phyloP scores from a whole-genome alignment of 1,284 basidiomycete species.

The Cryptococcus sp. region DNA sequence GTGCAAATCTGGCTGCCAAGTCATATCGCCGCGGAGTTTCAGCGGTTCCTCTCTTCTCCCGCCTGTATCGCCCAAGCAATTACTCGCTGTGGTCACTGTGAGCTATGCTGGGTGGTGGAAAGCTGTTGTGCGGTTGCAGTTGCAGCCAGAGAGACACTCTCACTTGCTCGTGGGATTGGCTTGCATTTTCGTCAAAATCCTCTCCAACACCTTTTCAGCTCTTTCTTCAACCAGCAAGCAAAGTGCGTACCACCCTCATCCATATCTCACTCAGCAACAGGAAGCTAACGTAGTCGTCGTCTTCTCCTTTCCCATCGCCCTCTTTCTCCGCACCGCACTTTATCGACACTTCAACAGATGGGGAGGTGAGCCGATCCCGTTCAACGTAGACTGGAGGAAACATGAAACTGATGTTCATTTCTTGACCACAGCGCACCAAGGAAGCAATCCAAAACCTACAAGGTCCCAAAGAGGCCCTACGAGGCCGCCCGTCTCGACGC shows the following conservation, averaged over 20 bases:
- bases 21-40: constrained; percentile 13
- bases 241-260: constrained; percentile 13
- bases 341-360: constrained; percentile 16
- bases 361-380: constrained; percentile 14
- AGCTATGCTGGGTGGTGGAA: background rate
- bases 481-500: constrained; percentile 98
- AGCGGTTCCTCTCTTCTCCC: background rate
- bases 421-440: constrained; percentile 40
- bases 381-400: background rate
- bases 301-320: constrained; percentile 1
- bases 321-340: constrained; percentile 2
- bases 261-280: constrained; percentile 2
- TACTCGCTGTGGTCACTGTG: background rate
- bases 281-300: constrained; percentile 6
- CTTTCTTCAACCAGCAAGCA: constrained; percentile 24
- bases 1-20: constrained; percentile 1
- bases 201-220: constrained; percentile 1
- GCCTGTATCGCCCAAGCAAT: background rate
- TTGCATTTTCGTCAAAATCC: constrained; percentile 2
- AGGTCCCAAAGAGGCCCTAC: constrained; percentile 97
- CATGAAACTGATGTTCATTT: constrained; percentile 3
- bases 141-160: background rate
- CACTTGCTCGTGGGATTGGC: constrained; percentile 3
- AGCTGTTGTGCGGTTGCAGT: background rate
- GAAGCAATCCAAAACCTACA: constrained; percentile 69